phyloP scores from a whole-genome alignment of 2,329 filamentous ascomycete genomes.

The Trichoderma simmonsii region DNA sequence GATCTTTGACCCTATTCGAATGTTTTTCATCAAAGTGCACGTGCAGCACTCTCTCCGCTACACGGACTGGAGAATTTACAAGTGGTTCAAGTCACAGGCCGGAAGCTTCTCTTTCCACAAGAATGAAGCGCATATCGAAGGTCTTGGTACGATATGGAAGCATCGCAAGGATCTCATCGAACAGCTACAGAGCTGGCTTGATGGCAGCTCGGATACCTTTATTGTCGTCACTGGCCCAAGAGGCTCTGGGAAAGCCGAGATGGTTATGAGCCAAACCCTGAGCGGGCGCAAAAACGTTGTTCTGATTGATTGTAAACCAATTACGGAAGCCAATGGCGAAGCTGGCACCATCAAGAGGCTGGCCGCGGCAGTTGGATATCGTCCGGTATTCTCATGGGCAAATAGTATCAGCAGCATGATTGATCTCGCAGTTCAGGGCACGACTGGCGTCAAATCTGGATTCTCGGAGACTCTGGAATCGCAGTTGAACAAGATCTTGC shows the following conservation, averaged over 20 bases:
- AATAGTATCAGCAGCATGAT: constrained; percentile 91
- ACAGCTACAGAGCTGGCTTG: constrained; percentile 78
- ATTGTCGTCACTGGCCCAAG: constrained; percentile 90
- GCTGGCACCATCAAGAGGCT: constrained; percentile 78
- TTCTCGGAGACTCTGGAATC: constrained; percentile 91
- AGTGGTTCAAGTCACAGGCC: constrained; percentile 67
- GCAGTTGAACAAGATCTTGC: constrained; percentile 84
- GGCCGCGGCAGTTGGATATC: constrained; percentile 80
- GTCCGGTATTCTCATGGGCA: constrained; percentile 93
- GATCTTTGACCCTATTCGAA: constrained; percentile 90
- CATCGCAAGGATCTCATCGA: constrained; percentile 80
- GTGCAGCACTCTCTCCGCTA: constrained; percentile 75
- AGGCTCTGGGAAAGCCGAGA: constrained; percentile 85
- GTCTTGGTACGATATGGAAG: constrained; percentile 80
- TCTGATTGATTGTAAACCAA: constrained; percentile 87
- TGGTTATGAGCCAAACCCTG: constrained; percentile 81
- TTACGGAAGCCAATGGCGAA: constrained; percentile 88
- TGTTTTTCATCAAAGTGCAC: constrained; percentile 87
- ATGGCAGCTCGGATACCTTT: constrained; percentile 86
- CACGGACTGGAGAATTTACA: constrained; percentile 68
- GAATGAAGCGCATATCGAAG: constrained; percentile 60
- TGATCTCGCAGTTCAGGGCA: constrained; percentile 88
- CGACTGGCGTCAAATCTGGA: constrained; percentile 89
- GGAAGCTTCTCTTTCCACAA: constrained; percentile 63
- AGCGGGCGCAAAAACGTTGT: constrained; percentile 73